phyloP scores from a whole-genome alignment of 2,329 filamentous ascomycete genomes.

The Sordariomycetes sp. region DNA sequence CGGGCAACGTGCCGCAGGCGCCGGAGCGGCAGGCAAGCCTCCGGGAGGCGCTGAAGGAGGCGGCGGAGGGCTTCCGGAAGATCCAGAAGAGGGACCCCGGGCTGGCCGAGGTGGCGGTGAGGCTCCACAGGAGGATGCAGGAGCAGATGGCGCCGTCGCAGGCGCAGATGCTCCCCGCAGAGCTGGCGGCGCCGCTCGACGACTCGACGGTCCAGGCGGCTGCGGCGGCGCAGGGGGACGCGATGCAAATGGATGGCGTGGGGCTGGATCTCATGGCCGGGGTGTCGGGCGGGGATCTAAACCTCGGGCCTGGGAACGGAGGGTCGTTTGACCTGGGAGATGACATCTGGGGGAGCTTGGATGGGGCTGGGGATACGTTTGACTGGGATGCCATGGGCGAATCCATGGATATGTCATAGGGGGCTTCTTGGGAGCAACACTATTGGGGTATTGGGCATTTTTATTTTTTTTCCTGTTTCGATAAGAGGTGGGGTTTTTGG shows the following conservation, averaged over 20 bases:
- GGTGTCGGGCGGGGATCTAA: background rate
- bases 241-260: conserved; percentile 4
- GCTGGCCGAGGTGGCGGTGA: conserved; percentile 47
- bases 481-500: background rate
- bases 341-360: conserved; percentile 1
- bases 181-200: conserved; percentile 1
- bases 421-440: background rate
- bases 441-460: background rate
- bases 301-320: background rate
- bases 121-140: conserved; percentile 51
- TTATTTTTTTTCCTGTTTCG: background rate
- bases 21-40: conserved; percentile 40
- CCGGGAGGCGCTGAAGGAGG: conserved; percentile 42
- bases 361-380: background rate
- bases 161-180: conserved; percentile 6
- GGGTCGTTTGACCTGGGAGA: conserved; percentile 2
- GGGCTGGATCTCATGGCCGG: conserved; percentile 3
- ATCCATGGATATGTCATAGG: background rate
- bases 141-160: conserved; percentile 40
- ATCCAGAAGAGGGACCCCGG: conserved; percentile 41
- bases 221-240: background rate
- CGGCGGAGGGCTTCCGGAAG: conserved; percentile 42
- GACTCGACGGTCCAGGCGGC: background rate
- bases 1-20: conserved; percentile 19
- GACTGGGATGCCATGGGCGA: background rate